Conservation (phyloP, 257 asterid species). For the Asclepias syriaca region DNA sequence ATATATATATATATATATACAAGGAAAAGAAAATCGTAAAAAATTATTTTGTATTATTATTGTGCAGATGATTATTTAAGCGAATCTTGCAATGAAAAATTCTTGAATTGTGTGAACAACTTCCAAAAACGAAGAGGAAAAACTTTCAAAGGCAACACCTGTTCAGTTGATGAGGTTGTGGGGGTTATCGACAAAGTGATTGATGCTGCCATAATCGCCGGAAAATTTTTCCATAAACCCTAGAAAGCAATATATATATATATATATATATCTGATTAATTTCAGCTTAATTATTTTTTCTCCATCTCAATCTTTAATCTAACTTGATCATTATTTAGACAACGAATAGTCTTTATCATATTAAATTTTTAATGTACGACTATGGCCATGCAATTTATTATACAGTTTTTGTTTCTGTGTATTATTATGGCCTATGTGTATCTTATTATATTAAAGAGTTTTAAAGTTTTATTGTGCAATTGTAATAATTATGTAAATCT, state of each 20-base stretch:
- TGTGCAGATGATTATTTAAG: slow-evolving; percentile 72
- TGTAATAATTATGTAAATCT: too few relatives aligned
- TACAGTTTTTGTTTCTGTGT: background rate
- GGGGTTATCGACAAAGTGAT: slow-evolving; percentile 46
- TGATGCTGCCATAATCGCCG: slow-evolving; percentile 78
- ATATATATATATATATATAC: too few relatives aligned
- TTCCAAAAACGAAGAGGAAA: slow-evolving; percentile 48
- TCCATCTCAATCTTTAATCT: background rate
- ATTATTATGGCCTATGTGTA: too few relatives aligned
- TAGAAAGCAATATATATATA: slow-evolving; percentile 6
- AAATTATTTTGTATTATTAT: background rate
- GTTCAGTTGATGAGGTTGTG: slow-evolving; percentile 44
- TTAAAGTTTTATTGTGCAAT: too few relatives aligned
- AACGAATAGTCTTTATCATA: background rate
- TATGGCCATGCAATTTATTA: too few relatives aligned
- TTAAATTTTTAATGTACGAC: background rate
- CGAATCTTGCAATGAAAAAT: slow-evolving; percentile 56
- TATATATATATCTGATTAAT: background rate
- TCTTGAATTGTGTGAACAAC: slow-evolving; percentile 49
- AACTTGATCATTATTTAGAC: background rate
- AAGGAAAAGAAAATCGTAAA: too few relatives aligned
- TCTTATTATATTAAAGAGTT: too few relatives aligned
- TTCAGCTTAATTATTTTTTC: background rate
- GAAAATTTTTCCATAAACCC: slow-evolving; percentile 61
- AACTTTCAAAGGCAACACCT: slow-evolving; percentile 72